Conservation (phyloP, 2,329 filamentous ascomycete species). For the Claviceps capensis region DNA sequence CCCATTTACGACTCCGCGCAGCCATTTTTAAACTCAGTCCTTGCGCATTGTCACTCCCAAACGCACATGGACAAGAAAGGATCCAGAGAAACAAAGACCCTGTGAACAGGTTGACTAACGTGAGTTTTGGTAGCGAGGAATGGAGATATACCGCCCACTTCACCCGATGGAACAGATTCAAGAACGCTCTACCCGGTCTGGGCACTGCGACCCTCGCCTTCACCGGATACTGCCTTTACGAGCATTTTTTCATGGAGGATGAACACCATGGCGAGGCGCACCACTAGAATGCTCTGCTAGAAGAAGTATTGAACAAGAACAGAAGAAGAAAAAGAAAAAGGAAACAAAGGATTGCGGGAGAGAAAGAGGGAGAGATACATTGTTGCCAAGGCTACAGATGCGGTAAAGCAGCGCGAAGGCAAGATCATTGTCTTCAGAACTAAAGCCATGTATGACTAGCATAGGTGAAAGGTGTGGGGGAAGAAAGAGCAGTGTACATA, state of each 20-base stretch:
- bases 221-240: constrained; percentile 75
- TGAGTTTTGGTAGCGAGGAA: constrained; percentile 52
- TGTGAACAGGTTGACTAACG: not conserved
- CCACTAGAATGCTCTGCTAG: constrained; percentile 9
- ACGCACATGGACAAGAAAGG: too few species aligned
- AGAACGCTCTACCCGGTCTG: constrained; percentile 72
- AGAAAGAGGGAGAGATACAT: too few species aligned
- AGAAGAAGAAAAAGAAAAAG: not conserved
- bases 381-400: not conserved
- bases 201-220: constrained; percentile 90
- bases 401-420: not conserved
- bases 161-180: constrained; percentile 80
- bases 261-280: constrained; percentile 44
- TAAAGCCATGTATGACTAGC: not conserved
- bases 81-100: too few species aligned
- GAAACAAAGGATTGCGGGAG: too few species aligned
- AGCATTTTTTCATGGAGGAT: constrained; percentile 74
- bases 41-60: not conserved
- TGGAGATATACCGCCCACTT: constrained; percentile 91
- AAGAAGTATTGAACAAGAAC: not conserved
- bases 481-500: constrained; percentile 1
- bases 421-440: not conserved
- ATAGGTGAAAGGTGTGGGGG: not conserved
- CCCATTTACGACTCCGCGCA: too few species aligned
- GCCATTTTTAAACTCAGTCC: too few species aligned